A percentile compares a stretch with the other conserved stretches of the same genome.
Evolutionary conservation across 208 protist species (phyloP).

Genomic region (Crithidia expoeki): DNA sequence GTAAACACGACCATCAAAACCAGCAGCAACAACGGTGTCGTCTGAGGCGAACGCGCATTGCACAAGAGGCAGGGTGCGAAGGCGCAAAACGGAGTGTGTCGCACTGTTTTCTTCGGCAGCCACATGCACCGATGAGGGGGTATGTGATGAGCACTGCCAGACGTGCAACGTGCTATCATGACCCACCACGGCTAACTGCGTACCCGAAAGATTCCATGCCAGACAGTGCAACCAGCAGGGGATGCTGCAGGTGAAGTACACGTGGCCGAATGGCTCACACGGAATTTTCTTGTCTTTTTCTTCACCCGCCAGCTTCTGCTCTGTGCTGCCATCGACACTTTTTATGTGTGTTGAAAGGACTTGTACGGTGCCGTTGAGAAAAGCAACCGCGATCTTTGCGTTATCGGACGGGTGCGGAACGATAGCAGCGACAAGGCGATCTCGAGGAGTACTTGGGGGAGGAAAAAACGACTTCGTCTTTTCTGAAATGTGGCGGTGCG

Average conservation of each 20-base stretch:
- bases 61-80: constrained; percentile 22
- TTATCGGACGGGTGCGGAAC: constrained; percentile 62
- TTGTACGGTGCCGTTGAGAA: constrained; percentile 49
- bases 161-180: constrained; percentile 32
- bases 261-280: constrained; percentile 12
- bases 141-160: constrained; percentile 1
- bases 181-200: constrained; percentile 22
- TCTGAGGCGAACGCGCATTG: constrained; percentile 23
- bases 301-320: not conserved
- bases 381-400: constrained; percentile 43
- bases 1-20: constrained; percentile 26
- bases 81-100: constrained; percentile 1
- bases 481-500: not conserved
- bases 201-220: constrained; percentile 22
- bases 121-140: not conserved
- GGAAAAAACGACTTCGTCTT: too few species aligned
- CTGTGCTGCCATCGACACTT: constrained; percentile 36
- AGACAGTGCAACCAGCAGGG: constrained; percentile 22
- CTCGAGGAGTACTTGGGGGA: constrained; percentile 1
- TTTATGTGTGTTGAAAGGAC: constrained; percentile 62
- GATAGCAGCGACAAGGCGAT: constrained; percentile 13
- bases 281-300: not conserved
- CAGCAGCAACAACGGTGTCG: constrained; percentile 6
- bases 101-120: not conserved
- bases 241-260: constrained; percentile 5